These are phyloP conservation scores for Agaricus subrufescens DNA, from an alignment of 768 basidiomycete species.

Conservation along the genomic window DNA sequence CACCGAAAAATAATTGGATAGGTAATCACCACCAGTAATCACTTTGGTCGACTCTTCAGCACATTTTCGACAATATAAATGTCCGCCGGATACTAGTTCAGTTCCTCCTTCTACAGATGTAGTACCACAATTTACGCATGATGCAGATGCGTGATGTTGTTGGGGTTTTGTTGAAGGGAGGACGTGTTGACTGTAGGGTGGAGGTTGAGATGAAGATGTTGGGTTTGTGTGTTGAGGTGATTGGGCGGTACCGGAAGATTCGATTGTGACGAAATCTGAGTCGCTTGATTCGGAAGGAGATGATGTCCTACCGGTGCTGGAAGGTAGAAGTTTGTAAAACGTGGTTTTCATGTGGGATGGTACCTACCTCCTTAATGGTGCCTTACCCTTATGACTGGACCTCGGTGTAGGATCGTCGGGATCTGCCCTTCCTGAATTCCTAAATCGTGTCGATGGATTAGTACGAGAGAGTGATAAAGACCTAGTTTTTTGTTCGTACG, in stretches of 20 bases:
- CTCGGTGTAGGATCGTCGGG: neutral
- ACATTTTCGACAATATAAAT: constrained; percentile 7
- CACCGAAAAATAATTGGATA: no score
- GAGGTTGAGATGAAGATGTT: neutral
- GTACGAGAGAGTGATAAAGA: no score
- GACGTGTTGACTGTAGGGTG: neutral
- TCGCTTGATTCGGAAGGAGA: neutral
- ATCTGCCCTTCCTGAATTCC: no score
- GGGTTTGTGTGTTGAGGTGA: no score
- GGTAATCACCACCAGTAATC: no score
- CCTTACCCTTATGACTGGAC: neutral
- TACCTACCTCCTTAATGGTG: neutral
- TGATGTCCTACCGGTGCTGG: neutral
- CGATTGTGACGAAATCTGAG: neutral
- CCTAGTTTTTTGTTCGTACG: no score
- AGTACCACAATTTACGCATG: neutral
- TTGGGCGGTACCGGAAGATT: neutral
- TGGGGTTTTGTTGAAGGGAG: no score
- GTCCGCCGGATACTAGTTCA: no score
- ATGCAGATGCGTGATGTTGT: no score
- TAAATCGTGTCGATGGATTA: no score
- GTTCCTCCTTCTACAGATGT: neutral
- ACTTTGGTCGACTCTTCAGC: neutral
- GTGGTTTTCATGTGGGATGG: neutral
- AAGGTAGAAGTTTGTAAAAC: neutral